phyloP scores from a whole-genome alignment of 331 rosid genomes.

The Saraca asoca region DNA sequence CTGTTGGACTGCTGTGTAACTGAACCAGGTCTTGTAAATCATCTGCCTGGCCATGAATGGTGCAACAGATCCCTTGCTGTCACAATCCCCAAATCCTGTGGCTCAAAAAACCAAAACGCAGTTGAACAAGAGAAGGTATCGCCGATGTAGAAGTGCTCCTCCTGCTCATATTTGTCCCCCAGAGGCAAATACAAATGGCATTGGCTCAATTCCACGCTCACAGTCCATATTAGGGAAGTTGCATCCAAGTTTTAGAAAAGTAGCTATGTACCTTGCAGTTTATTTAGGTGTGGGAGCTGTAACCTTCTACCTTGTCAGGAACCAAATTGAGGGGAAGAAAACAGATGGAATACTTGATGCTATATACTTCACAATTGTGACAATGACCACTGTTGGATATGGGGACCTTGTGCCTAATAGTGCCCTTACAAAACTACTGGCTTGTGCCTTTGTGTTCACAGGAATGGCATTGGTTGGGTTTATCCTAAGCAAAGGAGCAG shows the following conservation, averaged over 20 bases:
- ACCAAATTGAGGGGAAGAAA: conserved; percentile 48
- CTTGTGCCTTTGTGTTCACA: conserved; percentile 54
- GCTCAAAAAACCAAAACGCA: no score
- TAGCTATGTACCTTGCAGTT: conserved; percentile 30
- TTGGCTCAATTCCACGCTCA: conserved; percentile 12
- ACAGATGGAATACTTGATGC: conserved; percentile 49
- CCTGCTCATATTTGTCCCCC: conserved; percentile 9
- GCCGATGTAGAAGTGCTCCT: no score
- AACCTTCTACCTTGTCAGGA: conserved; percentile 44
- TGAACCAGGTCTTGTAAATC: no score
- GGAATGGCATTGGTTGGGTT: conserved; percentile 53
- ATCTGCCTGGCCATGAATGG: no score
- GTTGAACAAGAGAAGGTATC: no score
- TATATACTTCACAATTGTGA: conserved; percentile 48
- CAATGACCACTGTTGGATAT: conserved; percentile 62
- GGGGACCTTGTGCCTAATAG: conserved; percentile 56
- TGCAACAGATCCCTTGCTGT: no score
- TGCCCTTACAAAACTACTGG: conserved; percentile 47
- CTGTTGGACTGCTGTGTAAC: no score
- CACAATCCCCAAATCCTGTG: no score
- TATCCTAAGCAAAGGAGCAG: conserved; percentile 52
- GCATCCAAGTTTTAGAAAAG: conserved; percentile 44
- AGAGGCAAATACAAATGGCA: conserved; percentile 8
- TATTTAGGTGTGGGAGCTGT: conserved; percentile 47
- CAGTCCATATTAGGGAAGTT: conserved; percentile 39